Base-by-base conservation (phyloP, 192 early-diverging fungal species). In the Backusella psychrophila region DNA sequence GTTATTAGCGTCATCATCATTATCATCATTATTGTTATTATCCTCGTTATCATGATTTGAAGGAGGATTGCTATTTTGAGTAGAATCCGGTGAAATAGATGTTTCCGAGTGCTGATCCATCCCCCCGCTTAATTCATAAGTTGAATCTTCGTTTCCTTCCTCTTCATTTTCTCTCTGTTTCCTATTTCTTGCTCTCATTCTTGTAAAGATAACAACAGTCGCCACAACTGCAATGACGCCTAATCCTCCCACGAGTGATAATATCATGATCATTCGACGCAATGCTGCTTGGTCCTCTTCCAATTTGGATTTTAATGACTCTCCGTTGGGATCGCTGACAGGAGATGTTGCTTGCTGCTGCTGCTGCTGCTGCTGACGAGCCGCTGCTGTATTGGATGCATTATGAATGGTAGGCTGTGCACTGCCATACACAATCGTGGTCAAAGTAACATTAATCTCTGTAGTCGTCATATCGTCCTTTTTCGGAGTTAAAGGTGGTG, bases 261-360 rank as follows among this genome's bases (percentile, higher is more conserved):
- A 31, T 36, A 72, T 77, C n/a, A 52, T 77, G 8, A 77, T 41
- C 76, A 77, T 77, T 33, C 76, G 76, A 11, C 46, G 49, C 11
- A 77, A 52, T 38, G 76, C 76, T 23, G 19, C 69, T 38, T 77
- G 76, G 31, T 77, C 76, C 12, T 77, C 76, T 42, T 77, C 23
- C 53, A 77, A 29, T 21, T 77, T 69, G 38, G 71, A 52, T 63
- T 52, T 56, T 33, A 77, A n/a, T 26, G 59, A n/a, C 34, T 59
- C 72, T 29, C 31, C 36, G 12, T 73, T 63, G 39, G 49, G 19
- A 67, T 75, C 23, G 41, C 12, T 15, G 23, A 26, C 35, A 2
- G 66, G 19, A 6, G 19, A 26, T 26, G 17, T 36, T 67, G 35
- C 11, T 4, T 33, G 33, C 66, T n/a, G 39, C 69, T 71, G 41